Evolutionary conservation across 306 rosid genomes (phyloP), one percentile per base, ranked within the genome.

Genomic region (Pterocarpus macrocarpus): DNA sequence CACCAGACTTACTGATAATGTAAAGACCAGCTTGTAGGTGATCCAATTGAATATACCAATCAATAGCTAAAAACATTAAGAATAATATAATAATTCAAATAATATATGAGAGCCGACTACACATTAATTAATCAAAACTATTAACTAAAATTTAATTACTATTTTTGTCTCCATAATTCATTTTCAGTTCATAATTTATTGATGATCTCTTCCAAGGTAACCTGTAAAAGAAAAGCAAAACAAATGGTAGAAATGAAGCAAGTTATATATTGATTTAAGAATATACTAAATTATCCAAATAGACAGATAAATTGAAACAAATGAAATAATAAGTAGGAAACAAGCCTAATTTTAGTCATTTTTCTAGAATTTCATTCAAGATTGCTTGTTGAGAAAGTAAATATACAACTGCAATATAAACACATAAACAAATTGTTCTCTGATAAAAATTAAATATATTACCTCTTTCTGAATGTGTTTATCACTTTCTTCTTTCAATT

Each of bases 381-480:
- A 56, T 5, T 30, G 59, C 39, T 34, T n/a, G 77, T 45, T 11
- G 11, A 77, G 71, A 64, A 73, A 56, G 67, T 65, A 64, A 83
- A 72, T 47, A 69, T 45, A 58, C 8, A 47, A 41, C 35, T n/a
- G 49, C 79, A 82, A 53, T 47, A 53, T 45, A 65, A 55, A 62
- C 43, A 64, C 38, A 36, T 32, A 79, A 63, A 45, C 47, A 62
- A 49, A 73, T 66, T 13, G 1, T 33, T 76, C 61, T 33, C 64
- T 28, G 41, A 73, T 71, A 74, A 71, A 77, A 52, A 50, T 61
- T 47, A 14, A 61, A 49, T n/a, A 73, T 43, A 80, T 71, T 81
- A 91, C 89, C 91, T 87, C 84, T 57, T 82, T 88, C 73, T 78
- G 88, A 65, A 86, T 39, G 59, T 76, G 81, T 57, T 75, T 71